phyloP scores from a whole-genome alignment of 306 rosid genomes.

The Cucurbita pepo region DNA sequence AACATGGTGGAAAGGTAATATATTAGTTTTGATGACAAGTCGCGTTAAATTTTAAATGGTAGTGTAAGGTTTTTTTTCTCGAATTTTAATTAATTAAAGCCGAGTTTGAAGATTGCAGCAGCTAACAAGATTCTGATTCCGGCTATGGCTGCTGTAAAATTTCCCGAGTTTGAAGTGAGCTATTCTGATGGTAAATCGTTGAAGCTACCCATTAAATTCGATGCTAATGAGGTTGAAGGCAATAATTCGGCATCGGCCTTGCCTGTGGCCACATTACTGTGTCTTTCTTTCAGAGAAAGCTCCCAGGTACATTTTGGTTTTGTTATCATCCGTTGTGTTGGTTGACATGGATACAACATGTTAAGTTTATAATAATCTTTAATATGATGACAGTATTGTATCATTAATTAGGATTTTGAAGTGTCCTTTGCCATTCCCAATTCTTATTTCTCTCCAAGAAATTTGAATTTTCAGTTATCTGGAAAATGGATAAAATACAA shows the following conservation, averaged over 20 bases:
- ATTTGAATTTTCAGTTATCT: not conserved
- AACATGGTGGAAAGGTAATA: constrained; percentile 79
- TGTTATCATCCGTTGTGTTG: not conserved
- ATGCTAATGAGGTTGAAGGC: constrained; percentile 18
- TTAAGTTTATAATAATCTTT: not conserved
- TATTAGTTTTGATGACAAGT: not conserved
- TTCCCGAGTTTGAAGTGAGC: constrained; percentile 59
- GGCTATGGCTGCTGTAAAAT: constrained; percentile 48
- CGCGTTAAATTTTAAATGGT: not conserved
- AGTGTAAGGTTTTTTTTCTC: not conserved
- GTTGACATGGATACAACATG: not conserved
- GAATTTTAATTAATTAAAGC: not conserved
- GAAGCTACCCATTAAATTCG: constrained; percentile 48
- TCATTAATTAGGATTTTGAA: not conserved
- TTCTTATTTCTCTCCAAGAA: not conserved
- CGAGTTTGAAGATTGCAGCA: constrained; percentile 33
- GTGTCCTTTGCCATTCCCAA: not conserved
- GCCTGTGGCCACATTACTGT: constrained; percentile 51
- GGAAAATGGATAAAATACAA: not conserved
- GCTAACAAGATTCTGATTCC: constrained; percentile 70
- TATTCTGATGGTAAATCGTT: constrained; percentile 34
- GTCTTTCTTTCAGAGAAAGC: constrained; percentile 78
- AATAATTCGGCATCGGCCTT: constrained; percentile 15
- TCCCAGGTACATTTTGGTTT: constrained; percentile 33
- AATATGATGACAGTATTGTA: not conserved